Evolutionary conservation across 805 yeast species (phyloP).

Genomic region (Lachancea thermotolerans): DNA sequence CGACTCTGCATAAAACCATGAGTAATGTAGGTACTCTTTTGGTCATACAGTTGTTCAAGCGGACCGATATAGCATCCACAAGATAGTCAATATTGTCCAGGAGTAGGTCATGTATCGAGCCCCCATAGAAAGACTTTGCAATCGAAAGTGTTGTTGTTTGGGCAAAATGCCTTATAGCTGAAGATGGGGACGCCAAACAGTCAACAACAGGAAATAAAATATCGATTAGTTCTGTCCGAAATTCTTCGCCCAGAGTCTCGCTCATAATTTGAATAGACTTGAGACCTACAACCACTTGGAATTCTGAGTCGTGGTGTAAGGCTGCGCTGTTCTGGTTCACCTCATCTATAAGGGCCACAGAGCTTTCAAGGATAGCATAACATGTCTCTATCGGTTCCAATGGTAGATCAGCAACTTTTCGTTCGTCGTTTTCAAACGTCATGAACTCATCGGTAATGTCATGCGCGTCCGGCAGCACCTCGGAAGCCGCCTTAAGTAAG

Average conservation of each 20-base stretch:
- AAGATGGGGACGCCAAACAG: constrained; percentile 52
- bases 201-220: constrained; percentile 67
- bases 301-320: constrained; percentile 19
- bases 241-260: constrained; percentile 29
- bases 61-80: constrained; percentile 67
- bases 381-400: constrained; percentile 26
- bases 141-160: constrained; percentile 46
- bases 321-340: constrained; percentile 19
- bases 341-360: constrained; percentile 39
- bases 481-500: constrained; percentile 23
- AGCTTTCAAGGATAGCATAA: constrained; percentile 32
- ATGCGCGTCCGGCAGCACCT: constrained; percentile 15
- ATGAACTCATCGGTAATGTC: constrained; percentile 10
- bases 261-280: constrained; percentile 15
- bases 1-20: constrained; percentile 58
- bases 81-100: constrained; percentile 71
- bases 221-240: constrained; percentile 58
- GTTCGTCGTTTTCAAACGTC: constrained; percentile 7
- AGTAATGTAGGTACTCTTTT: constrained; percentile 70
- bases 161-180: constrained; percentile 43
- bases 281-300: constrained; percentile 17
- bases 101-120: constrained; percentile 51
- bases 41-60: constrained; percentile 61
- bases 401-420: constrained; percentile 11
- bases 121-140: constrained; percentile 44